Base-by-base conservation (phyloP, 352 stramenopile genomes). In the Peronospora destructor region DNA sequence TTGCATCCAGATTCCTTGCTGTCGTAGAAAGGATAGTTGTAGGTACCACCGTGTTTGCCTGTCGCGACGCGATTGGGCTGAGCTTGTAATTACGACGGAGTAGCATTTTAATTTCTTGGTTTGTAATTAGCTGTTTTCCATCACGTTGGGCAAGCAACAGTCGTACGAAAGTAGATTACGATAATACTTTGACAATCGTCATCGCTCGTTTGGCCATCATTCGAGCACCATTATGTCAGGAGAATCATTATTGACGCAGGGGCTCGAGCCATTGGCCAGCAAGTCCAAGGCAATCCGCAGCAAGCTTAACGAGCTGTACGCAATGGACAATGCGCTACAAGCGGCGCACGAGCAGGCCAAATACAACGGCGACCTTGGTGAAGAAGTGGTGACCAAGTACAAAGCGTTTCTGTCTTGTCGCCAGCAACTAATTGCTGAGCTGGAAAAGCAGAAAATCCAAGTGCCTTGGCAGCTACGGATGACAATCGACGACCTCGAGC, bases 401-500 rank as follows among this genome's bases (percentile, higher is more conserved):
- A 63, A 61, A 30, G 48, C 49, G 3, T 87, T 87, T 44, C 46
- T 87, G 21, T 55, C 59, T 7, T 68, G 68, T 25, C 76, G 76
- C 23, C 53, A 83, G 28, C 49, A 66, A 40, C 45, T 85, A n/a
- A 68, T 87, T 43, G 47, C 32, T 4, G 61, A 69, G 56, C 51
- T 87, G 21, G 49, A 85, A 45, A 55, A 53, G 23, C 54, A 68
- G 36, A 25, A 68, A 9, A 61, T 79, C 26, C 40, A 50, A 25
- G 73, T 87, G 17, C 73, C 76, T 4, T 87, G 73, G 76, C 73
- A 87, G 39, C 49, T 87, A 49, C 71, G 71, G 21, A 71, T 85
- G 72, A 83, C 77, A 41, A 85, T 90, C 49, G 76, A 90, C 49
- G 81, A 90, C 44, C 64, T 92, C 8, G 81, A 92, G 44, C 66